Conservation (phyloP, 108 stramenopile species). For the Ochromonas danica region DNA sequence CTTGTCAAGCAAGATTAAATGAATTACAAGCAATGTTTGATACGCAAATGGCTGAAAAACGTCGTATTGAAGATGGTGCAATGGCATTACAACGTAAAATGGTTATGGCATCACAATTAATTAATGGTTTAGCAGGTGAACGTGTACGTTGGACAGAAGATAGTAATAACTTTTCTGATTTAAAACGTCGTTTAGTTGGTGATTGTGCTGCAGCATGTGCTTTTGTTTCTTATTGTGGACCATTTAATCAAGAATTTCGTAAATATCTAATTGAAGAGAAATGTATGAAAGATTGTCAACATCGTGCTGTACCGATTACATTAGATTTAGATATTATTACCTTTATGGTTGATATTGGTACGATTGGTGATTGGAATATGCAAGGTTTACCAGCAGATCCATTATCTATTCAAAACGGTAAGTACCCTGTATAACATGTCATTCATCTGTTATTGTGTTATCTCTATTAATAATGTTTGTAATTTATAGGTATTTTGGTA, state of each 20-base stretch:
- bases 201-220: slow-evolving; percentile 82
- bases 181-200: slow-evolving; percentile 76
- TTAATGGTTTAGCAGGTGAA: slow-evolving; percentile 78
- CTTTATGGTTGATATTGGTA: slow-evolving; percentile 78
- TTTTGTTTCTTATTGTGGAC: slow-evolving; percentile 82
- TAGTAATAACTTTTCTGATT: slow-evolving; percentile 73
- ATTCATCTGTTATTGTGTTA: too few species aligned
- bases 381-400: slow-evolving; percentile 81
- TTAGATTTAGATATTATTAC: slow-evolving; percentile 70
- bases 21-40: slow-evolving; percentile 75
- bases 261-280: slow-evolving; percentile 72
- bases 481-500: slow-evolving; percentile 80
- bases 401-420: slow-evolving; percentile 83
- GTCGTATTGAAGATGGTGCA: slow-evolving; percentile 73
- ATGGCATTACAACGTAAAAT: slow-evolving; percentile 72
- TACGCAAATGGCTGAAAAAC: slow-evolving; percentile 73
- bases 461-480: too few species aligned
- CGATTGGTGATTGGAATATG: slow-evolving; percentile 83
- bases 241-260: slow-evolving; percentile 84
- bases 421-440: too few species aligned
- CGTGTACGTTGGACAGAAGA: slow-evolving; percentile 80
- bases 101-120: slow-evolving; percentile 77
- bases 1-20: slow-evolving; percentile 65
- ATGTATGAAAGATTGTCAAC: slow-evolving; percentile 70
- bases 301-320: slow-evolving; percentile 73